phyloP scores from a whole-genome alignment of 768 basidiomycete genomes.

The Floccularia luteovirens region DNA sequence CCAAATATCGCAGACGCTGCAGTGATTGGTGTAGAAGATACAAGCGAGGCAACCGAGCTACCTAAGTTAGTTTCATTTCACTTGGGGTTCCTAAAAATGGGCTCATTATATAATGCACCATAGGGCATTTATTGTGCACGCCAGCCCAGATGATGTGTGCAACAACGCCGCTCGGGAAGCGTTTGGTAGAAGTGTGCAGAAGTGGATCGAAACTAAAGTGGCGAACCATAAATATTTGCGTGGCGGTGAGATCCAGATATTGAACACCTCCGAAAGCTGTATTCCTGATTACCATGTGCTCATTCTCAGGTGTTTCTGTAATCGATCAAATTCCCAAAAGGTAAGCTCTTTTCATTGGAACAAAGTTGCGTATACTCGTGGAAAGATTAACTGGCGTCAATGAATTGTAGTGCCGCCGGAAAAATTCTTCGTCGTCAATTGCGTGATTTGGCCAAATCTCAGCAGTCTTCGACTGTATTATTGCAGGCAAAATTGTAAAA shows the following conservation, averaged over 20 bases:
- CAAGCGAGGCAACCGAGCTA: constrained; percentile 70
- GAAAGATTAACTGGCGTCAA: too few species aligned
- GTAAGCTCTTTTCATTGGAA: not conserved
- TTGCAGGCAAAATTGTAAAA: too few species aligned
- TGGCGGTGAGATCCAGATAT: constrained; percentile 35
- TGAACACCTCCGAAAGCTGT: not conserved
- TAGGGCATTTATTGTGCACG: constrained; percentile 61
- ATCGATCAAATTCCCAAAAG: constrained; percentile 6
- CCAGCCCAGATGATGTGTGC: constrained; percentile 24
- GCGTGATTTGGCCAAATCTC: too few species aligned
- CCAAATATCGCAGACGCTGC: constrained; percentile 72
- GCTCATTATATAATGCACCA: not conserved
- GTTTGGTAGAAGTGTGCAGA: constrained; percentile 43
- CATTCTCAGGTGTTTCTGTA: constrained; percentile 4
- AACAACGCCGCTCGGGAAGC: constrained; percentile 24
- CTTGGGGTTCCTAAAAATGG: not conserved
- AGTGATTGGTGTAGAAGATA: constrained; percentile 68
- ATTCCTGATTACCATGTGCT: not conserved
- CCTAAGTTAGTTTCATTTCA: constrained; percentile 42
- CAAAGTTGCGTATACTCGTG: too few species aligned
- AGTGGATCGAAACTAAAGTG: constrained; percentile 64
- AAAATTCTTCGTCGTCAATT: too few species aligned
- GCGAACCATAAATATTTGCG: constrained; percentile 70
- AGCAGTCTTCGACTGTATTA: too few species aligned
- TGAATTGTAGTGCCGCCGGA: too few species aligned